These are phyloP conservation scores for Trichoderma koningiopsis DNA, from an alignment of 2,329 filamentous ascomycete genomes.

Conservation along the genomic window DNA sequence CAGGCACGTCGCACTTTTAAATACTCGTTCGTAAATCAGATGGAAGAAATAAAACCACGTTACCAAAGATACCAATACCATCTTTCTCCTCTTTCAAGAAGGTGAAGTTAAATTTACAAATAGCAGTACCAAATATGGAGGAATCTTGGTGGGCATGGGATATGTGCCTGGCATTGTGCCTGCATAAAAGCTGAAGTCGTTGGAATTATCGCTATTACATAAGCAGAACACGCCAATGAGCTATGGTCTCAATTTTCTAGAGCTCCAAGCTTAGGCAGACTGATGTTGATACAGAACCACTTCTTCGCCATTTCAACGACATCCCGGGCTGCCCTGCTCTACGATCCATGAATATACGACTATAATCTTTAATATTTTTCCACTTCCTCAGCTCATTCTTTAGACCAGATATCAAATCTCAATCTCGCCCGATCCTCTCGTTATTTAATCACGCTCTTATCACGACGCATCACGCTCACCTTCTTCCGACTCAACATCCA, in stretches of 20 bases:
- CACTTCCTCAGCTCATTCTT: too few relatives aligned
- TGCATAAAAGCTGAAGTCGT: neutral
- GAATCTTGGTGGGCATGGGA: neutral
- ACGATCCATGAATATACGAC: neutral
- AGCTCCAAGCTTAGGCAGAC: constrained; percentile 6
- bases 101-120: neutral
- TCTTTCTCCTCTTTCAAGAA: neutral
- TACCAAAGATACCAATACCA: neutral
- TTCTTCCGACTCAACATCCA: neutral
- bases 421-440: neutral
- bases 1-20: neutral
- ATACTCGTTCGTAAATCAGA: neutral
- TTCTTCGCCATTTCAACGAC: neutral
- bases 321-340: neutral
- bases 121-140: neutral
- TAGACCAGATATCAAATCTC: neutral
- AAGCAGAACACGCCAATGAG: constrained; percentile 9
- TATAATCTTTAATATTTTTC: neutral
- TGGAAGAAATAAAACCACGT: neutral
- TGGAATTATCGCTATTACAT: neutral
- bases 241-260: constrained; percentile 7
- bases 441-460: neutral
- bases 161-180: neutral
- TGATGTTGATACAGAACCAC: neutral
- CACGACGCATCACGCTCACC: neutral